Evolutionary conservation across 139 green algal genomes (phyloP), one percentile per base, ranked within the genome.

Genomic region (Pleodorina starrii): DNA sequence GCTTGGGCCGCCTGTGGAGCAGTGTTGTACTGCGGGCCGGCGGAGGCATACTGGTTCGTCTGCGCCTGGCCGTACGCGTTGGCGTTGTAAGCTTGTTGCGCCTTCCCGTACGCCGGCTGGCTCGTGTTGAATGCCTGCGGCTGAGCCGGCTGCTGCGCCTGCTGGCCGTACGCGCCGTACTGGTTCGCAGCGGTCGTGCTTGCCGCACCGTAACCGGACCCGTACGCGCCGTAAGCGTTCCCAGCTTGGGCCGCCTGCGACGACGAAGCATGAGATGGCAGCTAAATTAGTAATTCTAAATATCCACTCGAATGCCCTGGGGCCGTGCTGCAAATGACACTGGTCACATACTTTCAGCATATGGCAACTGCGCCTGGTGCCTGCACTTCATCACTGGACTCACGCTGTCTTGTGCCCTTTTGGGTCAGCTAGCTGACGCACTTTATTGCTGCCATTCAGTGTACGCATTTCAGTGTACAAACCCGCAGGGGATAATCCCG

Each of bases 61-160:
- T 91, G 91, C 59, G 42, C 54, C 87, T 87, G 76, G 23, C 75
- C 86, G n/a, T 90, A 86, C 66, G 40, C 72, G 23, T 21, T 38
- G 17, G 17, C 42, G 40, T 79, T 79, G 72, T 79, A 79, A 1
- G n/a, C 69, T 50, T 85, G 85, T 27, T 85, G 85, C 85, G 46
- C 57, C 83, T 88, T 72, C 29, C 71, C 75, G 69, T 92, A 91
- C 7, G 44, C 76, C 86, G 16, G 43, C 69, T 73, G 74, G 66
- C 75, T 87, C 40, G 85, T 78, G 63, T 74, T 91, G 87, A 29
- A 92, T 73, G 48, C 40, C 82, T 91, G 85, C 69, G n/a, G n/a
- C n/a, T n/a, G n/a, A n/a, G 85, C 44, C 44, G 29, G 44, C 46
- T 82, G 74, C 46, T 42, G 29, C 29, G 80, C 78, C 63, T 84